Evolutionary conservation across 345 rosid genomes (phyloP).

Genomic region (Heritiera littoralis): DNA sequence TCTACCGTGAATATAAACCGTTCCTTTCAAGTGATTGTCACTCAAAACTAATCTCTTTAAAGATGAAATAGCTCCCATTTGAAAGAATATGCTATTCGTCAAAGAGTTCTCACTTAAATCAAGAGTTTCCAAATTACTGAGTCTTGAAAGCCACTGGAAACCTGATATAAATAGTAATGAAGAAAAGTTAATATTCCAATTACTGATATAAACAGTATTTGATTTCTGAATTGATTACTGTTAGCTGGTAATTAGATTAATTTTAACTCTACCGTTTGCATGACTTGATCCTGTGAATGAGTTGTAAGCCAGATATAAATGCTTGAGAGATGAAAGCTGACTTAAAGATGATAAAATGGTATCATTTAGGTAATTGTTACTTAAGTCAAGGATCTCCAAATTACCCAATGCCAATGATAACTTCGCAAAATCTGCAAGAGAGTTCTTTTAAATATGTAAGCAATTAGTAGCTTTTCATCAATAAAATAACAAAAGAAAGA

Average conservation of each 20-base stretch:
- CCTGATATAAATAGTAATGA: background rate
- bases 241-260: background rate
- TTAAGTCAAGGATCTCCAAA: conserved; percentile 1
- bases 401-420: background rate
- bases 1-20: background rate
- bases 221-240: background rate
- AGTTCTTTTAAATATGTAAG: background rate
- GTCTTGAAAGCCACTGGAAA: background rate
- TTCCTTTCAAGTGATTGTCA: background rate
- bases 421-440: background rate
- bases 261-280: background rate
- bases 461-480: background rate
- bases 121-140: background rate
- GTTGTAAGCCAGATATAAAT: background rate
- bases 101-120: background rate
- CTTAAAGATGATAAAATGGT: background rate
- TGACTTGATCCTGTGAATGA: background rate
- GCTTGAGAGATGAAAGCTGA: background rate
- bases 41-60: background rate
- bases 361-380: background rate
- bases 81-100: background rate
- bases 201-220: background rate
- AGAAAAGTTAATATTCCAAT: background rate
- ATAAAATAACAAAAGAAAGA: background rate
- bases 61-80: background rate